Evolutionary conservation across 495 filamentous ascomycete species (phyloP).

Genomic region (Astrocystis sublimbata): DNA sequence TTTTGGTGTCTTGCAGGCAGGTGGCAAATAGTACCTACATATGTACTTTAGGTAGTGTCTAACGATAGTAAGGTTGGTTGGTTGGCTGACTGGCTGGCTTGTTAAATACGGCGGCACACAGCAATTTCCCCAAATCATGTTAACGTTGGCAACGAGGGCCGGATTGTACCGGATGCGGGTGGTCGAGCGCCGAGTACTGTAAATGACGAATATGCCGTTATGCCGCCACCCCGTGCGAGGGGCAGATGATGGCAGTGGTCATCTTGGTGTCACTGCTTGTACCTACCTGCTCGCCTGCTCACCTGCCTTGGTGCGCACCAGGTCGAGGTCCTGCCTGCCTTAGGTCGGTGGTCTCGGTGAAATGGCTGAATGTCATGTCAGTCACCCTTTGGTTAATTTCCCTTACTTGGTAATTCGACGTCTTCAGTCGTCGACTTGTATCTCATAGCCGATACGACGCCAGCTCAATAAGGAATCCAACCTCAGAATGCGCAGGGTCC

Average conservation of each 20-base stretch:
- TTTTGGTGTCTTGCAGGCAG: background rate
- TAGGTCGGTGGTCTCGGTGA: background rate
- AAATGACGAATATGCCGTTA: background rate
- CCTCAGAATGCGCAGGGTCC: background rate
- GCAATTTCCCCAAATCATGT: conserved; percentile 12
- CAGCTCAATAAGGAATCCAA: background rate
- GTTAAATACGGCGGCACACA: conserved; percentile 5
- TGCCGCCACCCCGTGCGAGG: no score
- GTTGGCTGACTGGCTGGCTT: no score
- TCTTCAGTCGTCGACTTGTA: background rate
- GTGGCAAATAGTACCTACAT: conserved; percentile 15
- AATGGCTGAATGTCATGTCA: conserved; percentile 1
- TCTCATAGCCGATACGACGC: background rate
- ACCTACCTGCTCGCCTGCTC: no score
- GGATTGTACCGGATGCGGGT: conserved; percentile 11
- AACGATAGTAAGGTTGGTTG: no score
- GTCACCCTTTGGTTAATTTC: no score
- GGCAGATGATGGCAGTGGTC: background rate
- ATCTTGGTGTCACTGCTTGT: no score
- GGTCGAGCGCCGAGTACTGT: background rate
- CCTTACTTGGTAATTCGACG: conserved; percentile 6
- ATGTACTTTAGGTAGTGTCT: no score
- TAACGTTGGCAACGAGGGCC: conserved; percentile 7
- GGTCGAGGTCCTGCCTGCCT: no score
- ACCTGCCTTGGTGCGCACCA: no score